A percentile compares a stretch with the other conserved stretches of the same genome.
Conservation (phyloP, 2,329 filamentous ascomycete species). For the Colletotrichum tropicicola region DNA sequence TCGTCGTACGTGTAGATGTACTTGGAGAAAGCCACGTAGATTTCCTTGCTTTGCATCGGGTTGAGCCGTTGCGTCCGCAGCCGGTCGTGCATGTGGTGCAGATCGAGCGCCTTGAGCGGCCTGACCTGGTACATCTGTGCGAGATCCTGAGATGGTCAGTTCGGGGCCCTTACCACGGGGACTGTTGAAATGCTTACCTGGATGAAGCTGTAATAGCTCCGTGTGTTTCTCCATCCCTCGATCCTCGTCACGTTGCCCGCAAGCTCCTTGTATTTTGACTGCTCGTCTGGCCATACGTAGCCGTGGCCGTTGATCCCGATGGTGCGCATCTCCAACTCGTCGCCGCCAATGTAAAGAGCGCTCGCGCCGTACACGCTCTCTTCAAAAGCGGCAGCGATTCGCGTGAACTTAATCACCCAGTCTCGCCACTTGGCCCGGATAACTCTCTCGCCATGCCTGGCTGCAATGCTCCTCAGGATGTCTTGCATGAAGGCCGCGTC, state of each 20-base stretch:
- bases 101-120: conserved; percentile 82
- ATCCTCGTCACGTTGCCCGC: conserved; percentile 92
- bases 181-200: conserved; percentile 63
- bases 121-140: conserved; percentile 70
- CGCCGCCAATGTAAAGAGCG: conserved; percentile 84
- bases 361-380: conserved; percentile 95
- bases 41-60: conserved; percentile 78
- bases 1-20: conserved; percentile 84
- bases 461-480: conserved; percentile 82
- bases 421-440: conserved; percentile 93
- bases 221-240: conserved; percentile 95
- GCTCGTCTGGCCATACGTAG: conserved; percentile 92
- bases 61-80: conserved; percentile 83
- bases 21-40: conserved; percentile 83
- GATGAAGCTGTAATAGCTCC: conserved; percentile 95
- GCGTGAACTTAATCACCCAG: conserved; percentile 94
- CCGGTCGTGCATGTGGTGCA: conserved; percentile 93
- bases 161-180: background rate
- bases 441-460: conserved; percentile 87
- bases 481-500: conserved; percentile 91
- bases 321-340: conserved; percentile 69
- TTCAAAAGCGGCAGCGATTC: conserved; percentile 92
- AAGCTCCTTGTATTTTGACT: conserved; percentile 82
- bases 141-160: conserved; percentile 60
- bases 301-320: conserved; percentile 81